Conservation (phyloP, 108 stramenopile species). For the Epipyxis sp. region DNA sequence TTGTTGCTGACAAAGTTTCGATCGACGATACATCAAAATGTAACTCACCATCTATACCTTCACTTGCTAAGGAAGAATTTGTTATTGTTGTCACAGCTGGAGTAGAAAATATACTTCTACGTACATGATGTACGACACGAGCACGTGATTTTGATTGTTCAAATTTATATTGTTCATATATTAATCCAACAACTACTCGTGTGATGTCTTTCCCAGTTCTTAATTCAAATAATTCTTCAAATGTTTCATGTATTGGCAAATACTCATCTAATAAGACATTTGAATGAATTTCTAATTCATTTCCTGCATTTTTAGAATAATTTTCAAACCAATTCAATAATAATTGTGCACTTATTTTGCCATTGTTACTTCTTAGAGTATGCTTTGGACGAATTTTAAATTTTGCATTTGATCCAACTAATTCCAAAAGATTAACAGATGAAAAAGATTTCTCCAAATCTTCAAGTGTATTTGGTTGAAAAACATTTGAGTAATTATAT, state of each 20-base stretch:
- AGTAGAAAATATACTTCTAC: too few species aligned
- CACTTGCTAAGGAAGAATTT: not conserved
- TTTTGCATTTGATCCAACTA: too few species aligned
- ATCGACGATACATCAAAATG: not conserved
- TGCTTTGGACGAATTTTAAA: too few species aligned
- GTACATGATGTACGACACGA: too few species aligned
- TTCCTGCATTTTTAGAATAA: not conserved
- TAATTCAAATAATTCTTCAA: not conserved
- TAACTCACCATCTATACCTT: not conserved
- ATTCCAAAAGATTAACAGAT: too few species aligned
- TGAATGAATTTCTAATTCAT: not conserved
- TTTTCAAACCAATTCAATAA: not conserved
- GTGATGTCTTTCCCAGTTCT: not conserved
- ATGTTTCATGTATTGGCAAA: not conserved
- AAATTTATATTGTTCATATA: not conserved
- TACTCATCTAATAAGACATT: not conserved
- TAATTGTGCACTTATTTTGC: too few species aligned
- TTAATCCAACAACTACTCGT: slow-evolving; percentile 1
- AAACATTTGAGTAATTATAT: not conserved
- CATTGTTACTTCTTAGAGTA: too few species aligned
- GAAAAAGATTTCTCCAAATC: not conserved
- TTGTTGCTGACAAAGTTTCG: not conserved
- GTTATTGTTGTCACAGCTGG: too few species aligned
- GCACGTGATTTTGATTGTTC: not conserved
- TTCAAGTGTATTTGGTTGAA: not conserved